phyloP scores from a whole-genome alignment of 441 rosid species.

The Flueggea neowawraea region DNA sequence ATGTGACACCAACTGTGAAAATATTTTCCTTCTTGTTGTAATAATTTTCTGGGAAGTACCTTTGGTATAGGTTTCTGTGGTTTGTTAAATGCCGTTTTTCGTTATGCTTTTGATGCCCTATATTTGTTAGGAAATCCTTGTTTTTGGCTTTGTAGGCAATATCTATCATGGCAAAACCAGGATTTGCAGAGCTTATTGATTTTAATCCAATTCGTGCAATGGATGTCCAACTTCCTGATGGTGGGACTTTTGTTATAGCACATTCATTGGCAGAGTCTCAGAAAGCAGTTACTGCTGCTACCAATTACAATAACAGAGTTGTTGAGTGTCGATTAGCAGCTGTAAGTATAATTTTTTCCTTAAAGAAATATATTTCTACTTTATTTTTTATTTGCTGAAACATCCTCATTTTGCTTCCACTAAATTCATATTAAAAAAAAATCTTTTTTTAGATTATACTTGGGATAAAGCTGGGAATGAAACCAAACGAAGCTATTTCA shows the following conservation, averaged over 20 bases:
- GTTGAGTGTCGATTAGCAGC: conserved; percentile 94
- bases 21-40: too few species aligned
- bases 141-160: conserved; percentile 62
- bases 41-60: too few species aligned
- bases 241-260: conserved; percentile 91
- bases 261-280: conserved; percentile 97
- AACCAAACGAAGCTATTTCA: conserved; percentile 62
- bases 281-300: conserved; percentile 96
- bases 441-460: conserved; percentile 56
- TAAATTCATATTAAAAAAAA: not conserved
- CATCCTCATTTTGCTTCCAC: not conserved
- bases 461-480: conserved; percentile 84
- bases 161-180: conserved; percentile 91
- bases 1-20: not conserved
- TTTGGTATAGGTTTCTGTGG: too few species aligned
- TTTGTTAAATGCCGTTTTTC: not conserved
- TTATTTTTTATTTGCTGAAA: not conserved
- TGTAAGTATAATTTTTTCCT: conserved; percentile 40
- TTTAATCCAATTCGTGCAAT: conserved; percentile 96
- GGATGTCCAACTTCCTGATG: conserved; percentile 91
- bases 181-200: conserved; percentile 99
- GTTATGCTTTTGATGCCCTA: not conserved
- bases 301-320: conserved; percentile 93
- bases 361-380: not conserved
- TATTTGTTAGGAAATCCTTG: not conserved